A percentile compares a stretch with the other conserved stretches of the same genome.
Evolutionary conservation across 192 early-diverging fungal species (phyloP).

Genomic region (Entomortierella beljakovae): DNA sequence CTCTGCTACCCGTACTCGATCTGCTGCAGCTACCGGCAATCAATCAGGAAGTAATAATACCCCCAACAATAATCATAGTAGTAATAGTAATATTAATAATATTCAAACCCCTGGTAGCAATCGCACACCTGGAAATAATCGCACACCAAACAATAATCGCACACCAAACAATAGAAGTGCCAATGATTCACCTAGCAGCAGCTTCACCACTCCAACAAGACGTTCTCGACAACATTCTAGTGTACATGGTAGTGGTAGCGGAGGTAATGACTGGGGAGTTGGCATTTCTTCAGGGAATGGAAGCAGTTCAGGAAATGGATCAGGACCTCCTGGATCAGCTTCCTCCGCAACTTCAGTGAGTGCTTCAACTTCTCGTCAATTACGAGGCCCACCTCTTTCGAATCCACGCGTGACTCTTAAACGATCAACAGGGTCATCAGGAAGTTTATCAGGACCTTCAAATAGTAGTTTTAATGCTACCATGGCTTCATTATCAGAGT

Average conservation of each 20-base stretch:
- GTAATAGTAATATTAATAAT: not conserved
- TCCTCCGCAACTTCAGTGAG: constrained; percentile 11
- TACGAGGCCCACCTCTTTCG: constrained; percentile 27
- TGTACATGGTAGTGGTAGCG: not conserved
- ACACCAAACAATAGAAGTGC: constrained; percentile 3
- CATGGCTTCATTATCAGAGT: constrained; percentile 14
- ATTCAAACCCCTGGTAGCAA: not conserved
- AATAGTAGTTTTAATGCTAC: constrained; percentile 7
- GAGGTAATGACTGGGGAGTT: constrained; percentile 11
- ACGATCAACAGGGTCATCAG: constrained; percentile 11
- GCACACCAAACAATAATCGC: not conserved
- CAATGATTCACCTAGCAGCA: constrained; percentile 18
- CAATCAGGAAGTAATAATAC: not conserved
- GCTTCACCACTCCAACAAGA: constrained; percentile 34
- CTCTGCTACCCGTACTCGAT: constrained; percentile 4
- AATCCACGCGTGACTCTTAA: constrained; percentile 30
- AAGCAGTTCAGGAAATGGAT: not conserved
- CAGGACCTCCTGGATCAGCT: constrained; percentile 24
- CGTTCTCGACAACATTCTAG: constrained; percentile 10
- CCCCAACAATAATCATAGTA: not conserved
- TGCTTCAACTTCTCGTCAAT: constrained; percentile 16
- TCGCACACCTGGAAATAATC: not conserved
- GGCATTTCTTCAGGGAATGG: constrained; percentile 3
- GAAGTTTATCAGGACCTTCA: constrained; percentile 18
- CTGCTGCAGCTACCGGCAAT: not conserved